Base-by-base conservation (phyloP, 495 filamentous ascomycete species). In the Diplogelasinospora grovesii region DNA sequence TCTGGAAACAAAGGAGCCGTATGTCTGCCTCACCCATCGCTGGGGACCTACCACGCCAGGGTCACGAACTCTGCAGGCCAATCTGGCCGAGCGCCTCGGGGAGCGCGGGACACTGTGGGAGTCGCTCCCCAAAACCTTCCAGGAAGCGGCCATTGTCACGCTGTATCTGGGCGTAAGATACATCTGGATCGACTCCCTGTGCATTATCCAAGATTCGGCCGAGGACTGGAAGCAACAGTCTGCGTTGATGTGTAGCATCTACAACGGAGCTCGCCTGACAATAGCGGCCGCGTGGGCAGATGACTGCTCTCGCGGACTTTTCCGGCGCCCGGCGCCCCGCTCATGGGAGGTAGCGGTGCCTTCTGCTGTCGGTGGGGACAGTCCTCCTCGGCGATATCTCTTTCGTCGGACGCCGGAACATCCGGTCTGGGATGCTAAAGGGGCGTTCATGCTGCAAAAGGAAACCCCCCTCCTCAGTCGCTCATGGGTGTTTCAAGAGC, bases 151-250 rank as follows among this genome's bases (percentile, higher is more conserved):
- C 27, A 18, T 29, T 10, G 30, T 31, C 38, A 41, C 38, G 9
- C 25, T 26, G 10, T 9, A 21, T 4, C 27, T 41, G 5, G 16
- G 18, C 10, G 10, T 41, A 15, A 16, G 38, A 2, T 41, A 18
- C n/a, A 16, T 41, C 4, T 41, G 38, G 38, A 41, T 41, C 15
- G 38, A 41, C 11, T 41, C 38, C 5, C 25, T 41, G 14, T 41
- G 38, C 19, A 41, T 41, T 28, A 31, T 41, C 16, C 38, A 41
- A 14, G 22, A 32, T 14, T 10, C 10, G 8, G 1, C 15, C 19
- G 16, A 41, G 1, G 38, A 41, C 25, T 41, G 38, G 38, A 26
- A 30, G 14, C 16, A 22, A 16, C 22, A 41, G 19, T 26, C 27
- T 5, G 26, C 11, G 6, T n/a, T 16, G 22, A 41, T 41, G 38